Evolutionary conservation across 2,329 filamentous ascomycete species (phyloP).

Genomic region (Sarocladium brachiariae): DNA sequence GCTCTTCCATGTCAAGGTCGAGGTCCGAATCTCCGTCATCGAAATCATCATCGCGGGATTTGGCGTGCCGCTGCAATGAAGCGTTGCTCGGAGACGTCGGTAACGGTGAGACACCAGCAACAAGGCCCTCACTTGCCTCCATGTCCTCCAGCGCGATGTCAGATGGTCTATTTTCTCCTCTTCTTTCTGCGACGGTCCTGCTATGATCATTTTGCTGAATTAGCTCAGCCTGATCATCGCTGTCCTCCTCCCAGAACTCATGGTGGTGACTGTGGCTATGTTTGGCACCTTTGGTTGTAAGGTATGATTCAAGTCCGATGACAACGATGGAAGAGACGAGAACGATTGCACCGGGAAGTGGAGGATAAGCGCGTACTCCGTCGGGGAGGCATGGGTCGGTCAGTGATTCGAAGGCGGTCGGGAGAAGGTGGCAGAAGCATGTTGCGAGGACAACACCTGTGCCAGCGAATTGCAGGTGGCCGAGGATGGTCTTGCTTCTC

Average conservation of each 20-base stretch:
- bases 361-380: slow-evolving; percentile 75
- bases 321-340: slow-evolving; percentile 79
- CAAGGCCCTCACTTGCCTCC: slow-evolving; percentile 46
- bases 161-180: slow-evolving; percentile 33
- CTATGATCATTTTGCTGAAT: slow-evolving; percentile 15
- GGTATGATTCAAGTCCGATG: slow-evolving; percentile 80
- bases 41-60: slow-evolving; percentile 23
- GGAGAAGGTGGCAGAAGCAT: slow-evolving; percentile 72
- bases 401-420: slow-evolving; percentile 59
- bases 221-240: slow-evolving; percentile 24
- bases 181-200: slow-evolving; percentile 30
- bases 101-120: slow-evolving; percentile 51
- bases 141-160: slow-evolving; percentile 46
- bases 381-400: slow-evolving; percentile 66
- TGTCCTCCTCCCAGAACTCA: slow-evolving; percentile 38
- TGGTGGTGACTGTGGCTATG: slow-evolving; percentile 53
- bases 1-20: slow-evolving; percentile 55
- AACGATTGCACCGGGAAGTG: slow-evolving; percentile 73
- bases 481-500: slow-evolving; percentile 44
- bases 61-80: slow-evolving; percentile 18
- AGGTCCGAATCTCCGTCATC: slow-evolving; percentile 47
- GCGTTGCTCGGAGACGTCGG: slow-evolving; percentile 43
- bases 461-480: slow-evolving; percentile 67
- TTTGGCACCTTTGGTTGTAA: slow-evolving; percentile 63
- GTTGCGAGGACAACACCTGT: slow-evolving; percentile 83